These are phyloP conservation scores for Tilletiaria anomala DNA, from an alignment of 1,284 basidiomycete genomes.

Conservation along the genomic window DNA sequence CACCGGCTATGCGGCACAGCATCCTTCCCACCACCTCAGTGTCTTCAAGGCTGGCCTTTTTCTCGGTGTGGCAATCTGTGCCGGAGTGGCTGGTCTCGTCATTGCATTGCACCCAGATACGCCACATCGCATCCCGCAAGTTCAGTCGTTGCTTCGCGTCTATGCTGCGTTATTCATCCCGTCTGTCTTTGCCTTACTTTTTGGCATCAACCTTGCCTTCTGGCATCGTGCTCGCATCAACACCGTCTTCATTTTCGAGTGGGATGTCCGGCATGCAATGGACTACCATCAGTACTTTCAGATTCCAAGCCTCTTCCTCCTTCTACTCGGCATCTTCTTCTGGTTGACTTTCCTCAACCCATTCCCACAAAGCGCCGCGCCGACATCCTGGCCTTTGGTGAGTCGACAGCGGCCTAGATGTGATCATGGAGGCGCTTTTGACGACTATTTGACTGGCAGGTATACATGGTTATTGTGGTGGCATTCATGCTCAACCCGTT, in stretches of 20 bases:
- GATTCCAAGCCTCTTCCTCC: conserved; percentile 63
- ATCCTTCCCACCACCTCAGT: conserved; percentile 51
- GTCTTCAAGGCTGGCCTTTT: conserved; percentile 52
- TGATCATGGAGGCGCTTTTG: no score
- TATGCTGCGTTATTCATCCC: conserved; percentile 66
- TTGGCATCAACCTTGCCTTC: conserved; percentile 61
- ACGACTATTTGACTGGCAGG: neutral
- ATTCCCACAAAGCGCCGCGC: conserved; percentile 24
- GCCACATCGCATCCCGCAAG: conserved; percentile 52
- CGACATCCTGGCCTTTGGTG: conserved; percentile 55
- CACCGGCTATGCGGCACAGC: conserved; percentile 1
- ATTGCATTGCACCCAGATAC: conserved; percentile 53
- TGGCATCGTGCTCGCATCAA: conserved; percentile 69
- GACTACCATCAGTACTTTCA: conserved; percentile 69
- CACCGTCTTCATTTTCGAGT: conserved; percentile 69
- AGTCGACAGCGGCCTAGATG: no score
- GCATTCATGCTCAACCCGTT: conserved; percentile 63
- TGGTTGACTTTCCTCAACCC: conserved; percentile 61
- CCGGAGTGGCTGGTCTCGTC: conserved; percentile 55
- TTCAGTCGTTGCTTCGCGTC: conserved; percentile 61
- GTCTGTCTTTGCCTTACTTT: conserved; percentile 58
- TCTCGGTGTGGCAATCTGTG: conserved; percentile 65
- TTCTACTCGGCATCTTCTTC: conserved; percentile 64
- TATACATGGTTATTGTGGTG: conserved; percentile 59
- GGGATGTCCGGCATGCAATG: conserved; percentile 55